Evolutionary conservation across 108 stramenopile genomes (phyloP), one percentile per base, ranked within the genome.

Genomic region (Fragilaria radians): DNA sequence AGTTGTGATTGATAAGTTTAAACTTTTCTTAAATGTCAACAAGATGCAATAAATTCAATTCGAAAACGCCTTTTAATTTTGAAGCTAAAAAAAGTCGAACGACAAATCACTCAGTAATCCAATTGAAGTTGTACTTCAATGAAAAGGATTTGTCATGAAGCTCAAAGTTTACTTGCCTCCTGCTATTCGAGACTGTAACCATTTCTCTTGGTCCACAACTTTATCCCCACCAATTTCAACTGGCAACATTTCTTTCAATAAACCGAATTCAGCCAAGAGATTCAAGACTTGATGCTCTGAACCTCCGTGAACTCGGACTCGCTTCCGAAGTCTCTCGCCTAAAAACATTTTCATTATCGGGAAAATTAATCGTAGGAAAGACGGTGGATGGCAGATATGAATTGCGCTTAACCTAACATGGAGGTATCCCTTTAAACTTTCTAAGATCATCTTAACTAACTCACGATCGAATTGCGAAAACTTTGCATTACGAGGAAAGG

Each of bases 351-450:
- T 78, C 18, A 86, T 54, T 46, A 81, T 46, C 3, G 81, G 67
- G 55, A 77, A 80, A 11, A 86, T 24, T 1, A 78, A n/a, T 17
- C 36, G 61, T 32, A 80, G 74, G 29, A 86, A 68, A 49, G 28
- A 61, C 11, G 83, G 79, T 17, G 85, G 85, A 46, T 82, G 68
- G 48, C 76, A 80, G 1, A 82, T 32, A 58, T 86, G 85, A 46
- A 80, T 33, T 0, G 66, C 80, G 23, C 68, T 61, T 42, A 86
- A 9, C 0, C 81, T 66, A 0, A 82, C 22, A 0, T 80, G 85
- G 18, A 86, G 52, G 32, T 73, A 81, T 2, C 79, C 79, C 7
- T 63, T 60, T 3, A 86, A 53, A 46, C 53, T 58, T 11, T 54
- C 59, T 42, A 73, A 54, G 24, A 60, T 77, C 28, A 68, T 32